These are phyloP conservation scores for Daldinia sp. DNA, from an alignment of 2,329 filamentous ascomycete species.

Conservation along the genomic window DNA sequence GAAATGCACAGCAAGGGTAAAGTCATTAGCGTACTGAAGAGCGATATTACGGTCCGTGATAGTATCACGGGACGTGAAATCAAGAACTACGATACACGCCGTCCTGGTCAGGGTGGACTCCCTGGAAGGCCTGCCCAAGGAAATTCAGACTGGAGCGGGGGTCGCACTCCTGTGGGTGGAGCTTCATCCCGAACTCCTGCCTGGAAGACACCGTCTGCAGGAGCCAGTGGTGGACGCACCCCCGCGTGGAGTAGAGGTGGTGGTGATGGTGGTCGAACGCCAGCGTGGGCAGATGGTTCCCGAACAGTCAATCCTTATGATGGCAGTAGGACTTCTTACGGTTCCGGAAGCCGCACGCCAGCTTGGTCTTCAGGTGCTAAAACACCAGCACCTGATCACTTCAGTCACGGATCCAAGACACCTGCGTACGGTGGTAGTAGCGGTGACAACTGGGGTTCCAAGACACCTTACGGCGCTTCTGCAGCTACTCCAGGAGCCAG, in stretches of 20 bases:
- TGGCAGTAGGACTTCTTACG: constrained; percentile 82
- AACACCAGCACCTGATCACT: constrained; percentile 74
- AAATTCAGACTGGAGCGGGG: constrained; percentile 69
- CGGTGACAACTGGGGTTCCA: constrained; percentile 75
- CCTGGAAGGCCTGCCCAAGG: constrained; percentile 58
- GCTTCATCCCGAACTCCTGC: constrained; percentile 79
- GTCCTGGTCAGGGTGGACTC: constrained; percentile 56
- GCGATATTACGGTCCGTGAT: constrained; percentile 87
- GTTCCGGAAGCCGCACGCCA: constrained; percentile 76
- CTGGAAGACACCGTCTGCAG: constrained; percentile 74
- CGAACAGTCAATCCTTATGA: constrained; percentile 78
- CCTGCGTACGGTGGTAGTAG: constrained; percentile 67
- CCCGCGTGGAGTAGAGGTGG: constrained; percentile 71
- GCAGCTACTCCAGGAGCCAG: constrained; percentile 70
- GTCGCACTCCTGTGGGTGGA: constrained; percentile 75
- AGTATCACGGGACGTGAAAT: constrained; percentile 82
- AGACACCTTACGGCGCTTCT: constrained; percentile 79
- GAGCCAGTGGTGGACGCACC: constrained; percentile 65
- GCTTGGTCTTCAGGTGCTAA: constrained; percentile 84
- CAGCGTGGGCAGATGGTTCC: constrained; percentile 77
- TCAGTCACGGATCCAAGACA: constrained; percentile 75
- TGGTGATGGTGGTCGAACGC: constrained; percentile 72
- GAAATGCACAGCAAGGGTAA: constrained; percentile 97
- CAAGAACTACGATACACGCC: constrained; percentile 70
- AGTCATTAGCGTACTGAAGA: constrained; percentile 85